Conservation (phyloP, 139 green algal genomes). For the Astrephomene gubernaculifera region DNA sequence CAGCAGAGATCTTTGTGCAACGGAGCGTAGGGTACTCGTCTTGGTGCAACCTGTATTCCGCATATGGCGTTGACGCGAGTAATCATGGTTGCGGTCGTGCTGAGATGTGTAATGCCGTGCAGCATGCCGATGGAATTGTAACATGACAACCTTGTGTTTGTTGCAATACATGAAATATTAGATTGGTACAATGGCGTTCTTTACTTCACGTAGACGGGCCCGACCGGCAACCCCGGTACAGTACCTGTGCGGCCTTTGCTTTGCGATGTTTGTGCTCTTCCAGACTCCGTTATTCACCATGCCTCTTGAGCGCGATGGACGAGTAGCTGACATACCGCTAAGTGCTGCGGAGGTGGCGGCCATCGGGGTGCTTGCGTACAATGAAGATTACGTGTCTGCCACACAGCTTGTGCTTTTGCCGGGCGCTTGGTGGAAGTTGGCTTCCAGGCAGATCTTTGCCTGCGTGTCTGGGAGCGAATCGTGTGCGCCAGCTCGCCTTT, state of each 20-base stretch:
- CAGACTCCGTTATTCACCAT: constrained; percentile 20
- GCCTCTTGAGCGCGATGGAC: neutral
- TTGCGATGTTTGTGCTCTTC: constrained; percentile 6
- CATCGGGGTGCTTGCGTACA: neutral
- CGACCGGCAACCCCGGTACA: neutral
- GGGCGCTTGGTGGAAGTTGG: constrained; percentile 21
- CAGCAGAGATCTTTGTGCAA: too few relatives aligned
- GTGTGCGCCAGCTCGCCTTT: neutral
- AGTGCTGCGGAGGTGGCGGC: neutral
- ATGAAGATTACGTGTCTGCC: neutral
- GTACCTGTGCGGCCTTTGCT: neutral
- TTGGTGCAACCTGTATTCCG: too few relatives aligned
- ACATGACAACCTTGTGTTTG: too few relatives aligned
- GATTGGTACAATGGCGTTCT: constrained; percentile 3
- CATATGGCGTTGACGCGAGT: too few relatives aligned
- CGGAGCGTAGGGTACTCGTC: too few relatives aligned
- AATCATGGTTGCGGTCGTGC: too few relatives aligned
- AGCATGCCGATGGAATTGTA: too few relatives aligned
- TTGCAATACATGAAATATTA: too few relatives aligned
- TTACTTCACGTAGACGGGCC: neutral
- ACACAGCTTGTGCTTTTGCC: neutral
- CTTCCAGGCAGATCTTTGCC: neutral
- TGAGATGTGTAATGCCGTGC: too few relatives aligned
- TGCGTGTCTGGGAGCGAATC: neutral
- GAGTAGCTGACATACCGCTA: neutral